Conservation (phyloP, 768 basidiomycete genomes). For the Gautieria morchelliformis region DNA sequence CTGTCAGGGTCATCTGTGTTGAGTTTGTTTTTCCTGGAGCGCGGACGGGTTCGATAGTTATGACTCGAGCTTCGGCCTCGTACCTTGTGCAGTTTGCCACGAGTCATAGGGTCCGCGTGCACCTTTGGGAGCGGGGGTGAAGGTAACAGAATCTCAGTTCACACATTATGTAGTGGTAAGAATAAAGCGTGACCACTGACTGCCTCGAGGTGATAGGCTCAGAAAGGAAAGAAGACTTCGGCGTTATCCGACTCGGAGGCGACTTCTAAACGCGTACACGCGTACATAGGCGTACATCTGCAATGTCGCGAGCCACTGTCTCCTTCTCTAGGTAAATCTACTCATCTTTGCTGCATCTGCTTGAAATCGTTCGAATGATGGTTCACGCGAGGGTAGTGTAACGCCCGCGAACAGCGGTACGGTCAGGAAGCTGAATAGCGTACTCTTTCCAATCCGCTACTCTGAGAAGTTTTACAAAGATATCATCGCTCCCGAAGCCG, state of each 20-base stretch:
- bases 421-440: slow-evolving; percentile 43
- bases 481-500: slow-evolving; percentile 65
- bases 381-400: slow-evolving; percentile 20
- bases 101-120: neutral
- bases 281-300: neutral
- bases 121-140: neutral
- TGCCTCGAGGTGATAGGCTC: neutral
- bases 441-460: slow-evolving; percentile 85
- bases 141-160: neutral
- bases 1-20: slow-evolving; percentile 1
- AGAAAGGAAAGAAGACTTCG: neutral
- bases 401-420: slow-evolving; percentile 80
- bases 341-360: neutral
- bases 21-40: neutral
- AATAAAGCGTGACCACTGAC: neutral
- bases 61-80: neutral
- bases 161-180: neutral
- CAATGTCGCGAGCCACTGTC: slow-evolving; percentile 4
- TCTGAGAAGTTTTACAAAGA: slow-evolving; percentile 82
- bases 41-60: neutral
- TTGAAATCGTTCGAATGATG: neutral
- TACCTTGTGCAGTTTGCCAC: neutral
- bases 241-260: neutral
- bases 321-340: slow-evolving; percentile 7
- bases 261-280: neutral